Percentiles rank a stretch among this genome's conserved stretches.
phyloP scores from a whole-genome alignment of 257 asterid genomes.

The Paulownia fortunei region DNA sequence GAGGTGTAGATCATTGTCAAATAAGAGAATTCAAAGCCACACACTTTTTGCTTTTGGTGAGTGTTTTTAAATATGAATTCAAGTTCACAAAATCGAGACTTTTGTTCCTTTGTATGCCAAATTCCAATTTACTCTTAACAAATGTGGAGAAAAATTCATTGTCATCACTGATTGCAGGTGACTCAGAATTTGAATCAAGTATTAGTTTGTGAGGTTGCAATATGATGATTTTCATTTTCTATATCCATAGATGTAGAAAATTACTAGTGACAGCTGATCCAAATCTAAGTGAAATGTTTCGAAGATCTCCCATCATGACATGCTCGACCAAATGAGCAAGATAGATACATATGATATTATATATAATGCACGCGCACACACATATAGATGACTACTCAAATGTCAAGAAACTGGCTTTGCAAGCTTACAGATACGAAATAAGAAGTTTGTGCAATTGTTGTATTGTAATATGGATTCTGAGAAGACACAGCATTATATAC shows the following conservation, averaged over 20 bases:
- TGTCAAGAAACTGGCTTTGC: too few relatives aligned
- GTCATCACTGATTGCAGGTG: background rate
- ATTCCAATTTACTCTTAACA: background rate
- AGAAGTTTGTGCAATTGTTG: too few relatives aligned
- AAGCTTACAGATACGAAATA: too few relatives aligned
- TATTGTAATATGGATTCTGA: too few relatives aligned
- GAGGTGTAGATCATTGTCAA: slow-evolving; percentile 48
- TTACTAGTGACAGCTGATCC: too few relatives aligned
- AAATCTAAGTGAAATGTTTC: too few relatives aligned
- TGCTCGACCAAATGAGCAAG: background rate
- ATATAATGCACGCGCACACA: too few relatives aligned
- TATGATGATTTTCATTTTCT: too few relatives aligned
- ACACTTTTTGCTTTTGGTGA: background rate
- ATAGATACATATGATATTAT: too few relatives aligned
- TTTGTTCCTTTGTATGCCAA: background rate
- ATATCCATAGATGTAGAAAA: too few relatives aligned
- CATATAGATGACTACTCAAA: too few relatives aligned
- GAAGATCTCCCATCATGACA: background rate
- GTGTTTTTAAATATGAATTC: slow-evolving; percentile 1
- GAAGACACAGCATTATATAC: too few relatives aligned
- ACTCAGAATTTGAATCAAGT: background rate
- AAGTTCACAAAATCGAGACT: background rate
- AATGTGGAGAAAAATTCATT: background rate
- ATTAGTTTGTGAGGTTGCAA: background rate
- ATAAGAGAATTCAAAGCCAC: slow-evolving; percentile 13